Percentiles rank a stretch among this genome's conserved stretches.
These are phyloP conservation scores for Saturnispora hagleri DNA, from an alignment of 805 yeast species.

Conservation along the genomic window DNA sequence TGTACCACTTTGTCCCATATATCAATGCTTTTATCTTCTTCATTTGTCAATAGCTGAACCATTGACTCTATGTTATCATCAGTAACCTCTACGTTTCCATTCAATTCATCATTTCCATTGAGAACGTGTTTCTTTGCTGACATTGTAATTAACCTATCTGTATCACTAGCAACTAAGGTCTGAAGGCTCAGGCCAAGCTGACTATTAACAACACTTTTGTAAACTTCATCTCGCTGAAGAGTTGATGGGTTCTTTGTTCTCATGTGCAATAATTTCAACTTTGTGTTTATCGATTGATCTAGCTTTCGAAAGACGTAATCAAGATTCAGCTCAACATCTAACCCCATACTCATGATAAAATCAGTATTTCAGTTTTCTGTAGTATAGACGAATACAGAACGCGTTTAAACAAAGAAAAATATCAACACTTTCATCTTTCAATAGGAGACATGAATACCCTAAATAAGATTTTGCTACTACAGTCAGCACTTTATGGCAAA, in stretches of 20 bases:
- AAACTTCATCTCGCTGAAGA: not conserved
- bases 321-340: conserved; percentile 2
- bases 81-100: conserved; percentile 1
- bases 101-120: not conserved
- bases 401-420: not conserved
- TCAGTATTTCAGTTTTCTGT: not conserved
- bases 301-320: not conserved
- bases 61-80: conserved; percentile 4
- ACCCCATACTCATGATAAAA: not conserved
- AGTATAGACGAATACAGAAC: not conserved
- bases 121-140: conserved; percentile 2
- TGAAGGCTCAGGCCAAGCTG: not conserved
- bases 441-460: not conserved
- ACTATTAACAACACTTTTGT: not conserved
- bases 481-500: not conserved
- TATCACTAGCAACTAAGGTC: not conserved
- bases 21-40: not conserved
- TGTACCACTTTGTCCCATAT: not conserved
- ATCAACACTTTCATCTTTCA: not conserved
- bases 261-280: not conserved
- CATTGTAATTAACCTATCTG: not conserved
- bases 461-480: not conserved
- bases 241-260: not conserved
- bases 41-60: not conserved
- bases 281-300: not conserved